phyloP scores from a whole-genome alignment of 2,329 filamentous ascomycete species.

The Ophiocordyceps sinensis region DNA sequence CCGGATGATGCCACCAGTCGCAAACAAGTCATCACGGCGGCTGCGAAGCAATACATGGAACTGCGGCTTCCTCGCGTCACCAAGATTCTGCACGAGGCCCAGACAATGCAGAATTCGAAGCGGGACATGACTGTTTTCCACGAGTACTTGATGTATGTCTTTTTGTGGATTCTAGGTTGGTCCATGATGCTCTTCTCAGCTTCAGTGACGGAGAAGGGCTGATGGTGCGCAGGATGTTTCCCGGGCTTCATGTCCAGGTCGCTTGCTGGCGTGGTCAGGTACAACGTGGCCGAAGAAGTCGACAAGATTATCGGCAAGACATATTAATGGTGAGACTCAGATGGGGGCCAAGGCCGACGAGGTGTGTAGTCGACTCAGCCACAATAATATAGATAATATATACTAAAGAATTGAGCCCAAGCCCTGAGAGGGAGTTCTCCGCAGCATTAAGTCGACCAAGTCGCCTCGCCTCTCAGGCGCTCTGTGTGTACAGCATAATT shows the following conservation, averaged over 20 bases:
- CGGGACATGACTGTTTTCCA: constrained; percentile 6
- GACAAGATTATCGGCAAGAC: constrained; percentile 4
- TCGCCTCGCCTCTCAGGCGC: too few species aligned
- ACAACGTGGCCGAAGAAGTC: constrained; percentile 8
- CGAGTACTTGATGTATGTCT: constrained; percentile 8
- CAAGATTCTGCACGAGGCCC: constrained; percentile 5
- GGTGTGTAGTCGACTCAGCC: too few species aligned
- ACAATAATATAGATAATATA: too few species aligned
- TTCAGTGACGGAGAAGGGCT: background rate
- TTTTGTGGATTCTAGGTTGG: constrained; percentile 8
- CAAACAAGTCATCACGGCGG: constrained; percentile 5
- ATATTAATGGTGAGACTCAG: background rate
- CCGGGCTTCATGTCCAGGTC: constrained; percentile 3
- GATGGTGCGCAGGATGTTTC: constrained; percentile 5
- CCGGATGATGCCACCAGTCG: background rate
- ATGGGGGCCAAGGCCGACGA: too few species aligned
- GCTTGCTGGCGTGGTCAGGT: constrained; percentile 2
- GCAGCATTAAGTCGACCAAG: too few species aligned
- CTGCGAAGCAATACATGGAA: constrained; percentile 7
- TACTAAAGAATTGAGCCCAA: too few species aligned
- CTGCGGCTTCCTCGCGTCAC: constrained; percentile 7
- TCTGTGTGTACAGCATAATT: too few species aligned
- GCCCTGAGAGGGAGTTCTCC: too few species aligned
- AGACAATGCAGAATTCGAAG: constrained; percentile 5
- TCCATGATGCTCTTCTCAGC: background rate